Evolutionary conservation across 2,329 filamentous ascomycete species (phyloP).

Genomic region (Elsinoe necatrix): DNA sequence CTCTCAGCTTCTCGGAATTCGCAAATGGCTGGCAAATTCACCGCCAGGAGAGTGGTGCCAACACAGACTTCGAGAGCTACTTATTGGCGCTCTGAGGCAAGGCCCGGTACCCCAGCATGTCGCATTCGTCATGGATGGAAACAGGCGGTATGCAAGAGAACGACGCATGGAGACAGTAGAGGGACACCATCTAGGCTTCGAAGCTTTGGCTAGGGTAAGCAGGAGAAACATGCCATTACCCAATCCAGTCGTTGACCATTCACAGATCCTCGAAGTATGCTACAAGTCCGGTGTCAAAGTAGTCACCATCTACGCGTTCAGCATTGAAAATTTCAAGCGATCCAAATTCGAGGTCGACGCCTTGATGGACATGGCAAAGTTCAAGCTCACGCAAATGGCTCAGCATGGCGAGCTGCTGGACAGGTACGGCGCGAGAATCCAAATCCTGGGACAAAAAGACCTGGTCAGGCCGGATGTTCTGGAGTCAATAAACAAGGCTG

Average conservation of each 20-base stretch:
- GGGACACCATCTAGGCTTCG: slow-evolving; percentile 91
- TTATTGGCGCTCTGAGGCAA: slow-evolving; percentile 82
- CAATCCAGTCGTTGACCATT: neutral
- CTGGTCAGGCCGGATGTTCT: slow-evolving; percentile 81
- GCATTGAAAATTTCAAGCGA: slow-evolving; percentile 97
- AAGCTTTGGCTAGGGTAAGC: slow-evolving; percentile 76
- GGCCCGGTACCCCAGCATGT: slow-evolving; percentile 90
- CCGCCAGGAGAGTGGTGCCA: slow-evolving; percentile 89
- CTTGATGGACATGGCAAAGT: slow-evolving; percentile 94
- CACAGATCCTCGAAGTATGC: slow-evolving; percentile 82
- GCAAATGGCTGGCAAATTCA: slow-evolving; percentile 74
- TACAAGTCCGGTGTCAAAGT: slow-evolving; percentile 96
- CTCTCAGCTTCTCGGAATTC: slow-evolving; percentile 52
- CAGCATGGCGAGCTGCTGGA: slow-evolving; percentile 91
- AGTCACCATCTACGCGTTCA: slow-evolving; percentile 96
- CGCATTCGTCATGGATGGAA: slow-evolving; percentile 99
- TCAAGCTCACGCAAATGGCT: slow-evolving; percentile 82
- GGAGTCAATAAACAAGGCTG: slow-evolving; percentile 76
- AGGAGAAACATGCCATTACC: neutral
- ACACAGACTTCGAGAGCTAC: slow-evolving; percentile 66
- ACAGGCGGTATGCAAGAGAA: slow-evolving; percentile 79
- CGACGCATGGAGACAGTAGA: slow-evolving; percentile 95
- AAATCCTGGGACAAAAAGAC: slow-evolving; percentile 75
- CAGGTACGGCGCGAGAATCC: slow-evolving; percentile 79
- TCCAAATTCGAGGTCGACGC: slow-evolving; percentile 95